phyloP scores from a whole-genome alignment of 257 asterid species.

The Rehmannia glutinosa region DNA sequence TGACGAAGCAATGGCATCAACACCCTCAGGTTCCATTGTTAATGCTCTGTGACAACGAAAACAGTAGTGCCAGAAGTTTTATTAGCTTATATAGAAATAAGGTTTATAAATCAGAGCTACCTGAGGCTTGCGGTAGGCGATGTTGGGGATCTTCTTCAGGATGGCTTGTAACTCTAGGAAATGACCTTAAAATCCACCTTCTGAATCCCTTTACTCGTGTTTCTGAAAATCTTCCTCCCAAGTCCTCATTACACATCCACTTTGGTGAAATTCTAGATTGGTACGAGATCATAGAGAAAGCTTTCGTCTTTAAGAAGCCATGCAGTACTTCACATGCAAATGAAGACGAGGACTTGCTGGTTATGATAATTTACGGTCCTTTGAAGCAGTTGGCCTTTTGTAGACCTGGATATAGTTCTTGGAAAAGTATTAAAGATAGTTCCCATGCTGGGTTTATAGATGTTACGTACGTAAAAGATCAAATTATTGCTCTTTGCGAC shows the following conservation, averaged over 20 bases:
- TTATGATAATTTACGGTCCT: constrained; percentile 25
- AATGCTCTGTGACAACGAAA: constrained; percentile 17
- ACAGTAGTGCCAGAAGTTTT: constrained; percentile 10
- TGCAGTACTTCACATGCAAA: neutral
- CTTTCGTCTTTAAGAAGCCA: constrained; percentile 21
- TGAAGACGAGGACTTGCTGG: constrained; percentile 19
- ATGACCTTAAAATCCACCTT: constrained; percentile 15
- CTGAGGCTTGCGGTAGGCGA: constrained; percentile 17
- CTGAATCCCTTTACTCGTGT: constrained; percentile 25
- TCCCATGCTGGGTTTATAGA: neutral
- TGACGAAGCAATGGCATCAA: constrained; percentile 33
- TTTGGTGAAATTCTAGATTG: constrained; percentile 10
- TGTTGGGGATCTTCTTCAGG: constrained; percentile 28
- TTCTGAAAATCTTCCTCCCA: constrained; percentile 14
- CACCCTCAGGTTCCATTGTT: constrained; percentile 28
- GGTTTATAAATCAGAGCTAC: constrained; percentile 20
- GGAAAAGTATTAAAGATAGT: constrained; percentile 11
- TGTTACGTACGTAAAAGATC: constrained; percentile 14
- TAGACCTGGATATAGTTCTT: constrained; percentile 20
- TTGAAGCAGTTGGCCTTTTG: constrained; percentile 19
- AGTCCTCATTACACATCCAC: constrained; percentile 8
- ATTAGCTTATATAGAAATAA: constrained; percentile 18
- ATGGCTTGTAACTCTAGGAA: constrained; percentile 25
- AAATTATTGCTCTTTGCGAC: constrained; percentile 16
- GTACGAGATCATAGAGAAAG: constrained; percentile 22